Evolutionary conservation across 2,329 filamentous ascomycete species (phyloP).

Genomic region (Alternaria gaisen): DNA sequence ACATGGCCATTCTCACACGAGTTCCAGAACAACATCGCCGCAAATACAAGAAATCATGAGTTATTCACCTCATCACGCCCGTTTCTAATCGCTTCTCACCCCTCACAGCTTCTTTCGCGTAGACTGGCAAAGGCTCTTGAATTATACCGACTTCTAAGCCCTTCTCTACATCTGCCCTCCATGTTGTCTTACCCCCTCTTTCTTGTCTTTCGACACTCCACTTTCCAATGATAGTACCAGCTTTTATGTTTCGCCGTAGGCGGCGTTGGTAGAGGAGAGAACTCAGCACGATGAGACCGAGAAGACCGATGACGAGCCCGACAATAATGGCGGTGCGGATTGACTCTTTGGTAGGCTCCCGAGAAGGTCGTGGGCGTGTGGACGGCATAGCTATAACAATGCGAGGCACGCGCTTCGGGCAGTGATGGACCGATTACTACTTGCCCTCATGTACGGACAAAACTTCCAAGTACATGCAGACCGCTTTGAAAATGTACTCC

Average conservation of each 20-base stretch:
- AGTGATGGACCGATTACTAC: background rate
- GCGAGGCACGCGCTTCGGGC: background rate
- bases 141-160: constrained; percentile 1
- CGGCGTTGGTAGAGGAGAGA: background rate
- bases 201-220: no score
- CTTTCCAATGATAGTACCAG: background rate
- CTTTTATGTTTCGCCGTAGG: background rate
- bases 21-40: background rate
- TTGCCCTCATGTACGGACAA: background rate
- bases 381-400: background rate
- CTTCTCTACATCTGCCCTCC: background rate
- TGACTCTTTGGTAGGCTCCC: constrained; percentile 1
- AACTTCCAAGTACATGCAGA: background rate
- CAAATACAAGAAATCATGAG: background rate
- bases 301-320: constrained; percentile 2
- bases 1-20: background rate
- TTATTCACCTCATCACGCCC: background rate
- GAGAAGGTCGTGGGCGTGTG: constrained; percentile 1
- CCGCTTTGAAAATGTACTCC: background rate
- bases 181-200: background rate
- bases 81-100: background rate
- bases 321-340: background rate
- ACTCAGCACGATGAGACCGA: background rate
- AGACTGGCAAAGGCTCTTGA: background rate
- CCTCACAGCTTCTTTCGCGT: background rate